These are phyloP conservation scores for Kentomonas sorsogonicus DNA, from an alignment of 208 protist species.

Conservation along the genomic window DNA sequence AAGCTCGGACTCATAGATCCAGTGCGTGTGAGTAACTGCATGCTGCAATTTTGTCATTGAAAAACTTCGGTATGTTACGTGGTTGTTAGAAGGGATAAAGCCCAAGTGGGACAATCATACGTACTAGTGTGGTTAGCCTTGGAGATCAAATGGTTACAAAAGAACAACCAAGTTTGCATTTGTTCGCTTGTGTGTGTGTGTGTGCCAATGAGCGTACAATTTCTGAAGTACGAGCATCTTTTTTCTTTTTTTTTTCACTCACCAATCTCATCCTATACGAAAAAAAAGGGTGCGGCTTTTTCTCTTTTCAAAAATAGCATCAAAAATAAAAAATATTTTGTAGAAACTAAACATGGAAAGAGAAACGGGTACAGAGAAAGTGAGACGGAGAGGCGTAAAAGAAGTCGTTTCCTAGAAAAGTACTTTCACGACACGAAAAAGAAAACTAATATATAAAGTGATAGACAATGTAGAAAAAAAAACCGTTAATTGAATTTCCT, in stretches of 20 bases:
- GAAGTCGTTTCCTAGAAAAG: conserved; percentile 22
- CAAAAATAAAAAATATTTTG: conserved; percentile 12
- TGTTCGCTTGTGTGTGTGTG: background rate
- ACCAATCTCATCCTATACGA: background rate
- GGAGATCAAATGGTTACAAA: background rate
- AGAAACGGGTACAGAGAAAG: background rate
- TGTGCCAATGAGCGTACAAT: background rate
- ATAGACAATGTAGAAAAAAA: conserved; percentile 15
- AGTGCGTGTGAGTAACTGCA: too few relatives aligned
- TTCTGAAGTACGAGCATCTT: conserved; percentile 1
- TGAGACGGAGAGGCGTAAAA: conserved; percentile 40
- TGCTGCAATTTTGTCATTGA: too few relatives aligned
- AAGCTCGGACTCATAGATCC: too few relatives aligned
- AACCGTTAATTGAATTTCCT: conserved; percentile 9
- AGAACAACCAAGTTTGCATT: conserved; percentile 8
- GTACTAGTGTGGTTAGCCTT: background rate
- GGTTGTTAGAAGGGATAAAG: too few relatives aligned
- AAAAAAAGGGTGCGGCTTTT: conserved; percentile 2
- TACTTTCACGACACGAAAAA: background rate
- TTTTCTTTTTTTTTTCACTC: conserved; percentile 12
- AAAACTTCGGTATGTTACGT: too few relatives aligned
- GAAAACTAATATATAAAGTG: background rate
- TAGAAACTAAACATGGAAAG: background rate
- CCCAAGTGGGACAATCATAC: too few relatives aligned
- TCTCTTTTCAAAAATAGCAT: background rate